Base-by-base conservation (phyloP, 257 asterid species). In the Gentiana straminea region DNA sequence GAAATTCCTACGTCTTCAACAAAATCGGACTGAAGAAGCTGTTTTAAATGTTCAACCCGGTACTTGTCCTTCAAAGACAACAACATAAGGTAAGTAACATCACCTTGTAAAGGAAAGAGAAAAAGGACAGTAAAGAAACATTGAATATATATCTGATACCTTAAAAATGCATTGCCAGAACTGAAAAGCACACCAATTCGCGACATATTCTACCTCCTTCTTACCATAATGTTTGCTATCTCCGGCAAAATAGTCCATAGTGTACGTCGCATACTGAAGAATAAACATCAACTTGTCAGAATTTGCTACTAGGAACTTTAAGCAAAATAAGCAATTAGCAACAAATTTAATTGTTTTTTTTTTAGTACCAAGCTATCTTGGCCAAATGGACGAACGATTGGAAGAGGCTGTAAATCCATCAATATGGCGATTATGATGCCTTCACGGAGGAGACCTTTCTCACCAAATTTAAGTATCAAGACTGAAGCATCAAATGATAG, bases 351-450 rank as follows among this genome's bases (percentile, higher is more conserved):
- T 61, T 45, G 55, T 44, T 64, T 41, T 53, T 56, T 13, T 41
- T 53, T 56, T 13, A 55, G 55, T 80, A 91, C 98, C 98, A 72
- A 69, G 63, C 35, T 64, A 56, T 80, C 93, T 73, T 67, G 79
- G 58, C 97, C 95, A 64, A 91, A 91, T 65, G 94, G 97, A 35
- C 84, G 89, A 68, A 79, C 58, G 66, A 91, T 83, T 36, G 97
- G 98, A 51, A 76, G 78, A 68, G 98, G 95, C 67, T 71, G 93
- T 67, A 77, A 61, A 70, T 91, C 98, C 94, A 87, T 75, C 84
- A 91, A 57, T 75, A 84, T 71, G 57, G 93, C 98, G 65, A 91
- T 62, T n/a, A 91, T 63, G 79, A 91, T 91, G 67, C 98, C 98
- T 76, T 91, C 98, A 52, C 93, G 94, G 39, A 91, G 76, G 89